Percentiles rank a stretch among this genome's conserved stretches.
phyloP scores from a whole-genome alignment of 805 yeast species.

The Kodamaea laetipori region DNA sequence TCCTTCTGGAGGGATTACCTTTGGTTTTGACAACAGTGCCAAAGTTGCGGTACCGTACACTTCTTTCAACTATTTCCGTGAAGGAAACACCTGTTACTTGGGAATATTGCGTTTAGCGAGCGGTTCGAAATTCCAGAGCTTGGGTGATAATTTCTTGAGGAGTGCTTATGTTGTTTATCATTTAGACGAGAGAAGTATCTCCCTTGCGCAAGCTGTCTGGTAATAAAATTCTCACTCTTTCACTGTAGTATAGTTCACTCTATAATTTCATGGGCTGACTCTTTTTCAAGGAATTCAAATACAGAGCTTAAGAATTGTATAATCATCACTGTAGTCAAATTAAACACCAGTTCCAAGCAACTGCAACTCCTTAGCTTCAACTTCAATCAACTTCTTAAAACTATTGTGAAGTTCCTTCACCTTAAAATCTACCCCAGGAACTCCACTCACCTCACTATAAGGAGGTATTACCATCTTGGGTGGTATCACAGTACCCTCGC shows the following conservation, averaged over 20 bases:
- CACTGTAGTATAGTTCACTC: no score
- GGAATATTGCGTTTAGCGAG: constrained; percentile 10
- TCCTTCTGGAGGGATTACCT: neutral
- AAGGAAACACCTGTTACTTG: neutral
- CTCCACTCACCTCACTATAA: constrained; percentile 47
- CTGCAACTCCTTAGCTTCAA: constrained; percentile 32
- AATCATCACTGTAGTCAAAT: no score
- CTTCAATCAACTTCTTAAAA: constrained; percentile 39
- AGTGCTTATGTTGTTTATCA: constrained; percentile 29
- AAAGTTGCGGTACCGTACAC: constrained; percentile 2
- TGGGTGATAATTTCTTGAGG: constrained; percentile 33
- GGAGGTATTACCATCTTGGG: constrained; percentile 52
- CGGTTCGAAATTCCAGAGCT: constrained; percentile 12
- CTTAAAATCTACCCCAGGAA: constrained; percentile 35
- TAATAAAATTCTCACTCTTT: neutral
- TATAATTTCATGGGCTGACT: no score
- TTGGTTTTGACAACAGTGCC: constrained; percentile 1
- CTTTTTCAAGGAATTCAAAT: no score
- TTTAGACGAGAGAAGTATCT: constrained; percentile 24
- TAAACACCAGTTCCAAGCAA: constrained; percentile 10
- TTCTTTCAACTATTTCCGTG: neutral
- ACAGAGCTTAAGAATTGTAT: no score
- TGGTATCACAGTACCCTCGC: constrained; percentile 44
- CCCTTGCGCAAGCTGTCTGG: constrained; percentile 26
- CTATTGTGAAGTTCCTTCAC: constrained; percentile 31